A percentile compares a stretch with the other conserved stretches of the same genome.
Conservation (phyloP, 148 eudicot species). For the Agrostemma githago region DNA sequence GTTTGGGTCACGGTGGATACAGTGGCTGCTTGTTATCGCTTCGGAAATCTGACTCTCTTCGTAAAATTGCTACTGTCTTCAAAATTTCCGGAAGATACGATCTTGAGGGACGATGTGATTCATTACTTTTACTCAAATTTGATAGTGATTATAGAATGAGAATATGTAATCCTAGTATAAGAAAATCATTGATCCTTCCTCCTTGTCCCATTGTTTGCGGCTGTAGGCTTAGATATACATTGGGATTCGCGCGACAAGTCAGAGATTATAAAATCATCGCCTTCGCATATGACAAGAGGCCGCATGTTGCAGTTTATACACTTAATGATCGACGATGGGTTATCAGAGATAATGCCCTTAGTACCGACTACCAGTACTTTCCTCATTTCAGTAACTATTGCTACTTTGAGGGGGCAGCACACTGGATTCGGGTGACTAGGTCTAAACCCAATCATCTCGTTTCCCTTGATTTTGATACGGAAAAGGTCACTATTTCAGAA, state of each 20-base stretch:
- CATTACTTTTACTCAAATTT: neutral
- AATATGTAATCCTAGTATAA: too few species aligned
- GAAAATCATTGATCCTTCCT: too few species aligned
- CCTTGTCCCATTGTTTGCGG: too few species aligned
- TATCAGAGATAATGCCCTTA: neutral
- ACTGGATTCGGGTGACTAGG: neutral
- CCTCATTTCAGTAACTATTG: neutral
- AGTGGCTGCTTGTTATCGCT: neutral
- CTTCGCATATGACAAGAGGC: too few species aligned
- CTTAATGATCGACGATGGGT: neutral
- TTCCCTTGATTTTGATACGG: conserved; percentile 7
- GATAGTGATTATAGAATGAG: neutral
- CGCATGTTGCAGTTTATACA: neutral
- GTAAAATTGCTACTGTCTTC: too few species aligned
- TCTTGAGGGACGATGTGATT: neutral
- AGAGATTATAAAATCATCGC: neutral
- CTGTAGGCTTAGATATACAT: too few species aligned
- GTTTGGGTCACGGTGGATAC: too few species aligned
- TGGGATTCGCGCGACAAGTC: neutral
- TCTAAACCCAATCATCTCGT: neutral
- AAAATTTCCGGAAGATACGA: neutral
- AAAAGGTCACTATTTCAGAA: neutral
- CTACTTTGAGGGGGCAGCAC: neutral
- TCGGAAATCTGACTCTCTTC: neutral
- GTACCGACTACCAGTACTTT: neutral